phyloP scores from a whole-genome alignment of 768 basidiomycete genomes.

The Russula lepida region DNA sequence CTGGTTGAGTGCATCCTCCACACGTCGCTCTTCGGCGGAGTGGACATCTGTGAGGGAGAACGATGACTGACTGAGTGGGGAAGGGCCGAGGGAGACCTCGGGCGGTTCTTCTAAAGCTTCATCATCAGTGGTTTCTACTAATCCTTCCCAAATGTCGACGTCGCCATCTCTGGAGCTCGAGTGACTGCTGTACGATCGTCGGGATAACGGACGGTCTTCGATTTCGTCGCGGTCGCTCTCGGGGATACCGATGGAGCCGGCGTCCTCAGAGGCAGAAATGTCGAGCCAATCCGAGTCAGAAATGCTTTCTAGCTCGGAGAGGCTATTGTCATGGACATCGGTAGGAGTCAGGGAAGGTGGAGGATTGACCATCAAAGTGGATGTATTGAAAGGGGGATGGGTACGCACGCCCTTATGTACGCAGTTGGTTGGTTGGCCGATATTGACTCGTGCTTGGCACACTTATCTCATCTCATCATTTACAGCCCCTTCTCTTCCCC shows the following conservation, averaged over 20 bases:
- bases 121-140: slow-evolving; percentile 55
- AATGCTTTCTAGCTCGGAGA: slow-evolving; percentile 56
- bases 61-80: slow-evolving; percentile 5
- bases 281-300: slow-evolving; percentile 86
- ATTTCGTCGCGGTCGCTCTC: slow-evolving; percentile 55
- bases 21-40: slow-evolving; percentile 53
- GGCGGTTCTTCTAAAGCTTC: slow-evolving; percentile 29
- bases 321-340: slow-evolving; percentile 34
- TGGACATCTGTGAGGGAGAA: background rate
- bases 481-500: slow-evolving; percentile 17
- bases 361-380: slow-evolving; percentile 21
- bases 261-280: slow-evolving; percentile 63
- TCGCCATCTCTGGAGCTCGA: slow-evolving; percentile 62
- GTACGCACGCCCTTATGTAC: slow-evolving; percentile 13
- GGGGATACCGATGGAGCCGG: slow-evolving; percentile 55
- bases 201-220: slow-evolving; percentile 47
- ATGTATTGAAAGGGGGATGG: slow-evolving; percentile 19
- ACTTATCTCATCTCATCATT: slow-evolving; percentile 1
- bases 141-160: slow-evolving; percentile 71
- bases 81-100: slow-evolving; percentile 22
- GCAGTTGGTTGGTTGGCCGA: slow-evolving; percentile 1
- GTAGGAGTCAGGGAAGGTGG: slow-evolving; percentile 19
- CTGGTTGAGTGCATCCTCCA: slow-evolving; percentile 71
- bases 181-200: slow-evolving; percentile 60
- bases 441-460: slow-evolving; percentile 17